Conservation (phyloP, 352 stramenopile genomes). For the Phytopythium helicoides region DNA sequence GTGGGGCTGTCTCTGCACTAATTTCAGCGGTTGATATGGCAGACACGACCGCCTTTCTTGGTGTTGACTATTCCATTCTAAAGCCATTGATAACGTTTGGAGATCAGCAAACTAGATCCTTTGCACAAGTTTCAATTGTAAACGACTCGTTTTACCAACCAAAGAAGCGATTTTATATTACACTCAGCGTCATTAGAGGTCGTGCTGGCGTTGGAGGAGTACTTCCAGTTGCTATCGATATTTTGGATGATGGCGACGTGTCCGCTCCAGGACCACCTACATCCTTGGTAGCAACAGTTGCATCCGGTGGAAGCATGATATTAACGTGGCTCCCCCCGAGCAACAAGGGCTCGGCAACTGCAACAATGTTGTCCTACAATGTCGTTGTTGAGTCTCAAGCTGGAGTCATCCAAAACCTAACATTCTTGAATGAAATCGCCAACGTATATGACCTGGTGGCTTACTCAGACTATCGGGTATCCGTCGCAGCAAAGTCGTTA, state of each 20-base stretch:
- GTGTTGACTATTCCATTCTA: constrained; percentile 29
- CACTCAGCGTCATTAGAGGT: constrained; percentile 19
- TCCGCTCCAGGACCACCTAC: constrained; percentile 30
- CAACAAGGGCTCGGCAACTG: constrained; percentile 29
- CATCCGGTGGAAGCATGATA: constrained; percentile 29
- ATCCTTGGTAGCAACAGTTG: constrained; percentile 5
- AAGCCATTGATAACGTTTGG: constrained; percentile 13
- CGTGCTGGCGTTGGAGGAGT: constrained; percentile 17
- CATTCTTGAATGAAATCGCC: constrained; percentile 11
- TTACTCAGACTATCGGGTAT: constrained; percentile 26
- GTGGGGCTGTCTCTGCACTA: constrained; percentile 15
- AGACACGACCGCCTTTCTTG: constrained; percentile 10
- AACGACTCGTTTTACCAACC: constrained; percentile 47
- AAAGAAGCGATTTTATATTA: constrained; percentile 35
- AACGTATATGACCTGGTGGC: constrained; percentile 23
- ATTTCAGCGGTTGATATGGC: constrained; percentile 15
- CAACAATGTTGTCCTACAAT: constrained; percentile 26
- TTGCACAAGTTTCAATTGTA: constrained; percentile 23
- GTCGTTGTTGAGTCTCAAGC: constrained; percentile 19
- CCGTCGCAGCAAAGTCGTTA: constrained; percentile 24
- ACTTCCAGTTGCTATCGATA: constrained; percentile 22
- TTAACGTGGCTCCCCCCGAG: constrained; percentile 28
- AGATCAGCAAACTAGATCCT: constrained; percentile 17
- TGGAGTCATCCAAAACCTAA: constrained; percentile 8
- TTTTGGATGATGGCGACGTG: constrained; percentile 49